Evolutionary conservation across 73 alveolate species (phyloP).

Genomic region (Paramecium tetraurelia): DNA sequence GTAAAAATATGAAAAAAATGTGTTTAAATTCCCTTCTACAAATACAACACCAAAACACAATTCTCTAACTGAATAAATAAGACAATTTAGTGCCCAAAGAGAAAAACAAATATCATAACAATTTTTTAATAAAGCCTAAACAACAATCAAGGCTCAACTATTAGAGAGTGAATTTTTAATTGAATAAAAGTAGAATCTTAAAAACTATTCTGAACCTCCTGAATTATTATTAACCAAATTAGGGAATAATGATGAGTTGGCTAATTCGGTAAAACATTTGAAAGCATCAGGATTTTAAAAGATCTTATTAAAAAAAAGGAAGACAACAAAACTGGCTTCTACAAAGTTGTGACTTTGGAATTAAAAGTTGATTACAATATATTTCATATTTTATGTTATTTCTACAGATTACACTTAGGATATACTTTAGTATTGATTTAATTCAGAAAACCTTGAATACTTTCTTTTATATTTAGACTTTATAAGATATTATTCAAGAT

Average conservation of each 20-base stretch:
- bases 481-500: background rate
- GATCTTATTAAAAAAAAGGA: background rate
- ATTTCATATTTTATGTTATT: background rate
- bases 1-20: background rate
- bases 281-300: background rate
- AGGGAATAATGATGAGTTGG: background rate
- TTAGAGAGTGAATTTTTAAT: background rate
- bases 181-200: background rate
- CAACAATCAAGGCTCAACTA: background rate
- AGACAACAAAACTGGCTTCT: background rate
- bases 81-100: background rate
- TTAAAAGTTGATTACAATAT: background rate
- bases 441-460: background rate
- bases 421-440: background rate
- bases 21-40: background rate
- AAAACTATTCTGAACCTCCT: background rate
- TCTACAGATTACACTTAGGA: background rate
- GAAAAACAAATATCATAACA: background rate
- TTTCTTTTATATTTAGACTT: background rate
- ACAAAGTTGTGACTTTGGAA: background rate
- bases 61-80: background rate
- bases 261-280: conserved; percentile 14
- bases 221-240: background rate
- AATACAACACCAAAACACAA: background rate
- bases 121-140: background rate